A percentile compares a stretch with the other conserved stretches of the same genome.
Conservation (phyloP, 108 stramenopile species). For the Skeletonema menzelii region DNA sequence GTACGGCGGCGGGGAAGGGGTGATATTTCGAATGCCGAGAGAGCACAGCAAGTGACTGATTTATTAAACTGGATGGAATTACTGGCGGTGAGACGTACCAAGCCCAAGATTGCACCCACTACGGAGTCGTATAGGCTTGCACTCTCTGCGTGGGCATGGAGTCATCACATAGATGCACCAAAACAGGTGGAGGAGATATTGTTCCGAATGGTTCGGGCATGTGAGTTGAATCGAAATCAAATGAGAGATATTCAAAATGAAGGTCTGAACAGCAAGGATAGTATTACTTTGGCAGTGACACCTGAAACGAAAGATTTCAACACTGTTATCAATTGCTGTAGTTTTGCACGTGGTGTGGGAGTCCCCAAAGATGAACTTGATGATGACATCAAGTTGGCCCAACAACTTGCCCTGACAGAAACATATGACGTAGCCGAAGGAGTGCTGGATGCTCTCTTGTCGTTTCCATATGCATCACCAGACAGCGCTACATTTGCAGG, state of each 20-base stretch:
- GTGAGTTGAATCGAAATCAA: slow-evolving; percentile 4
- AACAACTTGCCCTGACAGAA: slow-evolving; percentile 14
- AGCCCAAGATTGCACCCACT: slow-evolving; percentile 32
- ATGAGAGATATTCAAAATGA: not conserved
- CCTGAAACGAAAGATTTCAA: slow-evolving; percentile 45
- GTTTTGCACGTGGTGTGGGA: slow-evolving; percentile 36
- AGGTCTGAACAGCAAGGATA: not conserved
- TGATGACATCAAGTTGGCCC: slow-evolving; percentile 10
- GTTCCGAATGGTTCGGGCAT: slow-evolving; percentile 35
- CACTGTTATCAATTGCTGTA: slow-evolving; percentile 43
- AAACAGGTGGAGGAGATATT: slow-evolving; percentile 34
- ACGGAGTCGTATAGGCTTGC: slow-evolving; percentile 37
- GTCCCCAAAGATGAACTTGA: slow-evolving; percentile 9
- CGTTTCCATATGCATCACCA: slow-evolving; percentile 23
- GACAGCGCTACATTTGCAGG: slow-evolving; percentile 36
- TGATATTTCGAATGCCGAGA: slow-evolving; percentile 8
- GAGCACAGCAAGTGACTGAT: slow-evolving; percentile 26
- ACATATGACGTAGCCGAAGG: slow-evolving; percentile 26
- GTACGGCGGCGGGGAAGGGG: slow-evolving; percentile 15
- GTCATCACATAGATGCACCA: slow-evolving; percentile 38
- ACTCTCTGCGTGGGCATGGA: slow-evolving; percentile 43
- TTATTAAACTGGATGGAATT: slow-evolving; percentile 47
- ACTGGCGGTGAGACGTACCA: slow-evolving; percentile 22
- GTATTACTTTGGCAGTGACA: slow-evolving; percentile 2
- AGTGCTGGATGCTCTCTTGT: slow-evolving; percentile 20